Evolutionary conservation across 257 asterid species (phyloP).

Genomic region (Nicotiana paniculata): DNA sequence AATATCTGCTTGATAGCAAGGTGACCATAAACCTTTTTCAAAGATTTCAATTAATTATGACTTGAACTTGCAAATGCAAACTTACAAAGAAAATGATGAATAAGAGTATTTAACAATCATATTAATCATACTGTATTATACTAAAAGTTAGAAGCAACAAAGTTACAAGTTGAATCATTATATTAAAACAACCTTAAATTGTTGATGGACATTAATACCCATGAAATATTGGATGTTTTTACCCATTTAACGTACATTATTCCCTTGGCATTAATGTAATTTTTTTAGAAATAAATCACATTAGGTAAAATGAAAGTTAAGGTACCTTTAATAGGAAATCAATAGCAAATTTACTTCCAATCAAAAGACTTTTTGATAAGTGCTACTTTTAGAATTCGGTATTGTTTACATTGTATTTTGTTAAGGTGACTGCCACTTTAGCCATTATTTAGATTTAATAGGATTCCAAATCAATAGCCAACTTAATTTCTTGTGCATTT

Average conservation of each 20-base stretch:
- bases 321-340: background rate
- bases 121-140: too few relatives aligned
- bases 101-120: too few relatives aligned
- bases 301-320: too few relatives aligned
- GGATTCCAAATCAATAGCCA: background rate
- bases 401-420: background rate
- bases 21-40: background rate
- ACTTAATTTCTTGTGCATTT: too few relatives aligned
- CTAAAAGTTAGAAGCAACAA: too few relatives aligned
- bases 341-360: background rate
- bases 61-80: too few relatives aligned
- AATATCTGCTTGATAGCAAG: background rate
- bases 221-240: background rate
- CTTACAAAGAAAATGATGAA: too few relatives aligned
- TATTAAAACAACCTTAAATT: background rate
- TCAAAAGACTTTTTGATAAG: background rate
- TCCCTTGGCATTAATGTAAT: background rate
- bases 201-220: background rate
- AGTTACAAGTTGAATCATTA: too few relatives aligned
- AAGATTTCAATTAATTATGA: background rate
- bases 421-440: too few relatives aligned
- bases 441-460: background rate
- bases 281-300: too few relatives aligned
- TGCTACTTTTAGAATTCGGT: too few relatives aligned
- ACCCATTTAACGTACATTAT: background rate